Evolutionary conservation across 2,329 filamentous ascomycete species (phyloP), one percentile per base, ranked within the genome.

Genomic region (Colletotrichum sp.): DNA sequence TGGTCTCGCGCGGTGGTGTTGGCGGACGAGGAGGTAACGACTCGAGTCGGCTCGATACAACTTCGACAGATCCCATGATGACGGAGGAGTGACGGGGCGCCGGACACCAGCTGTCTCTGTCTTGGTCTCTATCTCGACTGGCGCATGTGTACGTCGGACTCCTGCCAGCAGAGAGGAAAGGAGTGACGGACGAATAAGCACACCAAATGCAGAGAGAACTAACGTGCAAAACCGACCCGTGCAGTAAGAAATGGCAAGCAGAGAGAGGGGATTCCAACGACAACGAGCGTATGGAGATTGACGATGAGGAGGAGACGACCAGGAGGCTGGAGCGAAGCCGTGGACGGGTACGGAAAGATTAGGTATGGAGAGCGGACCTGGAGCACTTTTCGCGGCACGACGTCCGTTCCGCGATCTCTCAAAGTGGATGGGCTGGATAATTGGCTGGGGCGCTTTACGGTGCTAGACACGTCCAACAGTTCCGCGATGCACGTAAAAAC

Each of bases 1-100:
- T 84, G 44, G 88, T 85, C 81, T 91, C 91, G 79, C 89, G 89
- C n/a, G 92, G 92, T 63, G 93, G 92, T 39, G 92, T 94, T n/a
- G 93, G 92, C 30, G 92, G 92, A 83, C 92, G 89, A 76, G 90
- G 83, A 78, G 89, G 86, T 70, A 92, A 86, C 73, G 88, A 86
- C 78, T 91, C 89, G 79, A 92, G 85, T 80, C 87, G 82, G 79
- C 80, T 85, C 77, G 85, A 82, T 76, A 83, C 80, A 70, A 82
- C 81, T 76, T 82, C 79, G 78, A 83, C 80, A 76, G 85, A 82
- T 82, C 84, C 84, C 87, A 88, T 88, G 81, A 78, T 82, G 84
- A 76, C 79, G 77, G 77, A 73, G 80, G 52, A 62, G 66, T 55
- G 44, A 68, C 12, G 66, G 52, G 52, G 34, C 36, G 62, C 71